Evolutionary conservation across 306 rosid genomes (phyloP).

Genomic region (Psophocarpus tetragonolobus): DNA sequence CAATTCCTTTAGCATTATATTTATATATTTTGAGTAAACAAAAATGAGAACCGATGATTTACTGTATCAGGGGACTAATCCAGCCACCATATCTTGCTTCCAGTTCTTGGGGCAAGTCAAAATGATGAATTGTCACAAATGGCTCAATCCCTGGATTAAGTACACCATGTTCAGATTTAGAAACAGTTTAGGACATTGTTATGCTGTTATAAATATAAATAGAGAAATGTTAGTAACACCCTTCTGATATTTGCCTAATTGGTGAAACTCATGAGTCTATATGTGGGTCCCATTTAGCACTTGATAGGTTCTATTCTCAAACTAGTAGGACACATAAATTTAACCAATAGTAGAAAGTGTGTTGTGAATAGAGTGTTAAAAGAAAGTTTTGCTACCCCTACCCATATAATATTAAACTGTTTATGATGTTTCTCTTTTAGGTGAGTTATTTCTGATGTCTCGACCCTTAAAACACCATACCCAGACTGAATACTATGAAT

Average conservation of each 20-base stretch:
- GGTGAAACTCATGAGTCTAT: background rate
- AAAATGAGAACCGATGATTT: background rate
- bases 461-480: background rate
- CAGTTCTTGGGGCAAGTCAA: constrained; percentile 55
- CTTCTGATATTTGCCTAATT: background rate
- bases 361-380: background rate
- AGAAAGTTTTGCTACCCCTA: background rate
- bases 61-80: constrained; percentile 59
- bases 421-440: background rate
- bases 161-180: constrained; percentile 26
- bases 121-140: constrained; percentile 57
- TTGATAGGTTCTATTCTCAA: background rate
- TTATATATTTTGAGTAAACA: background rate
- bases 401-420: background rate
- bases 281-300: background rate
- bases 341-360: background rate
- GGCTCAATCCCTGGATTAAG: constrained; percentile 57
- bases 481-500: too few species aligned
- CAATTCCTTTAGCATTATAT: background rate
- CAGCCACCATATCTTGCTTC: constrained; percentile 59
- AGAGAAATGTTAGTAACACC: background rate
- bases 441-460: background rate
- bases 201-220: background rate
- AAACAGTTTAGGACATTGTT: background rate
- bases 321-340: background rate